phyloP scores from a whole-genome alignment of 106 monocot genomes.

The Dioscorea dumetorum region DNA sequence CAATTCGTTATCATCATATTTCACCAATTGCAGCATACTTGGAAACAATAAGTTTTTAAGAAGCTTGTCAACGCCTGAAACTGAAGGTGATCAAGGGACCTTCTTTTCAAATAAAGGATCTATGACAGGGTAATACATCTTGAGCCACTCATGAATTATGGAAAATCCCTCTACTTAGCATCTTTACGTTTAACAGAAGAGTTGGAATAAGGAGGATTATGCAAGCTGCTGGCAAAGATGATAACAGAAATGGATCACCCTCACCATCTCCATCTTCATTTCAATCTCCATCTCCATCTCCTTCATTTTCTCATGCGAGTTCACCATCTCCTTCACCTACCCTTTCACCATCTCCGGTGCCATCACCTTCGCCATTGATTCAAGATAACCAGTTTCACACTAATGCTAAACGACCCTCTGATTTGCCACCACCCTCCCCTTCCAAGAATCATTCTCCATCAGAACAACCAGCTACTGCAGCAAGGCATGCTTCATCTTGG shows the following conservation, averaged over 20 bases:
- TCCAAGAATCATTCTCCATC: conserved; percentile 5
- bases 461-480: background rate
- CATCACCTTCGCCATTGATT: background rate
- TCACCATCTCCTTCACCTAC: conserved; percentile 1
- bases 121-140: conserved; percentile 6
- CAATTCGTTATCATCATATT: background rate
- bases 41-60: conserved; percentile 25
- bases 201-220: conserved; percentile 13
- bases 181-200: conserved; percentile 3
- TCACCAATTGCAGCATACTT: conserved; percentile 14
- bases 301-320: background rate
- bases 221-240: conserved; percentile 1
- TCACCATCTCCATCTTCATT: conserved; percentile 16
- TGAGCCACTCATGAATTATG: no score
- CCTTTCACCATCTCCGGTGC: conserved; percentile 10
- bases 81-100: conserved; percentile 8
- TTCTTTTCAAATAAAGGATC: conserved; percentile 2
- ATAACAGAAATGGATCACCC: conserved; percentile 5
- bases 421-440: conserved; percentile 2
- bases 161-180: no score
- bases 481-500: conserved; percentile 6
- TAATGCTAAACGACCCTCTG: background rate
- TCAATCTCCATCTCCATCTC: conserved; percentile 6
- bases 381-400: background rate
- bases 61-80: conserved; percentile 5